A percentile compares a stretch with the other conserved stretches of the same genome.
Conservation (phyloP, 2,329 filamentous ascomycete genomes). For the Diaporthe sp. region DNA sequence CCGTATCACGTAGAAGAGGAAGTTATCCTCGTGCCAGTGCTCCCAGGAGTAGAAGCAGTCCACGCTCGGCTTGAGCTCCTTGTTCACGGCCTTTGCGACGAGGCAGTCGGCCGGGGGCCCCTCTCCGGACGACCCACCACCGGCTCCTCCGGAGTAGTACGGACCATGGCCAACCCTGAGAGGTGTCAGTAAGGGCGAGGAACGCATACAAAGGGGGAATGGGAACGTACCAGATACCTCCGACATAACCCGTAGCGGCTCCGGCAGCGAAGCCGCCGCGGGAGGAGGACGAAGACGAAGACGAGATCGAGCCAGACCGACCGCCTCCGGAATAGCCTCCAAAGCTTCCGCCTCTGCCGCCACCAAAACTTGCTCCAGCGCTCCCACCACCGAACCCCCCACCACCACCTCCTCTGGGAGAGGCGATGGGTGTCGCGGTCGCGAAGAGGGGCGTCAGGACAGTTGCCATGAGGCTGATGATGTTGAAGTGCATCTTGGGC, state of each 20-base stretch:
- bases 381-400: background rate
- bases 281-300: background rate
- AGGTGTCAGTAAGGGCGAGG: background rate
- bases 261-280: background rate
- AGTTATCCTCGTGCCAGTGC: constrained; percentile 24
- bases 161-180: constrained; percentile 13
- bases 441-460: background rate
- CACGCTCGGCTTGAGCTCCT: constrained; percentile 28
- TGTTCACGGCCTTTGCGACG: constrained; percentile 15
- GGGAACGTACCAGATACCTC: background rate
- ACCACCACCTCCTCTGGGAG: background rate
- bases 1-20: constrained; percentile 31
- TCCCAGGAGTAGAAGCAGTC: constrained; percentile 34
- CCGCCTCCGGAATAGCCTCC: background rate
- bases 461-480: background rate
- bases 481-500: background rate
- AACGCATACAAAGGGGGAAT: background rate
- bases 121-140: background rate
- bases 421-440: background rate
- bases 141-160: background rate
- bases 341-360: background rate
- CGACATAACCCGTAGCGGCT: background rate
- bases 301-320: background rate
- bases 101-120: constrained; percentile 12
- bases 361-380: background rate